Evolutionary conservation across 257 asterid genomes (phyloP).

Genomic region (Jacaranda mimosifolia): DNA sequence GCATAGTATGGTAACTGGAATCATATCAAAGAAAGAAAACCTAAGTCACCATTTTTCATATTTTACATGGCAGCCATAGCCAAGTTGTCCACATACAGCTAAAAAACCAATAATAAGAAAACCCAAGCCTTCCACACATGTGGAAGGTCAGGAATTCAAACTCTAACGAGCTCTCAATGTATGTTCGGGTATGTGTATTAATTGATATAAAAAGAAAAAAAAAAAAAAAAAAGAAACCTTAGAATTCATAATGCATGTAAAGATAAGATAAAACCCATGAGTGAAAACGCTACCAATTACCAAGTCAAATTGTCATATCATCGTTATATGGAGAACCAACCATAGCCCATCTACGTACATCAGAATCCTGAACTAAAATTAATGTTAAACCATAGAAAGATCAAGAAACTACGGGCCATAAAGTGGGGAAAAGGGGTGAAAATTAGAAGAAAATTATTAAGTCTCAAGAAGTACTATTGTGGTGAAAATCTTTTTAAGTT

Average conservation of each 20-base stretch:
- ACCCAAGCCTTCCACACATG: no score
- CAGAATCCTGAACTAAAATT: constrained; percentile 28
- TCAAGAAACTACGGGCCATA: constrained; percentile 15
- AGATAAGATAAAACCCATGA: not conserved
- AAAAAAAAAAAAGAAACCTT: not conserved
- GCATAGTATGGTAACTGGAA: not conserved
- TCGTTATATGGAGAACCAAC: not conserved
- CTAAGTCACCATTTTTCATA: not conserved
- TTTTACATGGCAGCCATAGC: not conserved
- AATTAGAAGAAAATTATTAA: not conserved
- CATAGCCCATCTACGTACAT: constrained; percentile 4
- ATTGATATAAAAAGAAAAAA: no score
- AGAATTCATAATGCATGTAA: not conserved
- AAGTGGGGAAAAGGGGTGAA: not conserved
- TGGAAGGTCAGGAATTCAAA: no score
- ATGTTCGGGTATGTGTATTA: no score
- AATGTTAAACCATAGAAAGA: not conserved
- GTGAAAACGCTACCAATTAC: not conserved
- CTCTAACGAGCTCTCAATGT: no score
- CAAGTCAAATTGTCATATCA: not conserved
- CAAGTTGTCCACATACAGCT: no score
- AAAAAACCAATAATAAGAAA: no score
- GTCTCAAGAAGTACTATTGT: not conserved
- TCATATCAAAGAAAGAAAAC: not conserved
- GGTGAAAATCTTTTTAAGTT: not conserved